These are phyloP conservation scores for Fraxinus latifolia DNA, from an alignment of 305 asterid species.

Conservation along the genomic window DNA sequence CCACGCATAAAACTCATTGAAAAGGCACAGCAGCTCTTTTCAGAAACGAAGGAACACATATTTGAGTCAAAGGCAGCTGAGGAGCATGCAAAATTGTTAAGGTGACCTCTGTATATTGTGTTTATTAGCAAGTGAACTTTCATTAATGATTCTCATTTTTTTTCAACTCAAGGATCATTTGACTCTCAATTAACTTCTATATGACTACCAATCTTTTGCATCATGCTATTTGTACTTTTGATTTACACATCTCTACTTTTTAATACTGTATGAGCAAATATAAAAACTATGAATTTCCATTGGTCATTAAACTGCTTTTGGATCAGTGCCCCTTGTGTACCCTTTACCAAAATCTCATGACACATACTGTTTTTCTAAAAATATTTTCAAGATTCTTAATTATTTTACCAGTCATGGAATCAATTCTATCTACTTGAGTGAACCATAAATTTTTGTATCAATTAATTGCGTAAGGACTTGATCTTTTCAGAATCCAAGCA, in stretches of 20 bases:
- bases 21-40: slow-evolving; percentile 68
- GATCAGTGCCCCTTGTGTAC: background rate
- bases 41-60: slow-evolving; percentile 71
- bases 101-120: slow-evolving; percentile 38
- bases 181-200: background rate
- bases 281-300: slow-evolving; percentile 16
- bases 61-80: slow-evolving; percentile 98
- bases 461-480: background rate
- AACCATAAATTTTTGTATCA: background rate
- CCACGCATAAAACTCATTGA: slow-evolving; percentile 79
- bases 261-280: slow-evolving; percentile 8
- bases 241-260: background rate
- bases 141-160: slow-evolving; percentile 7
- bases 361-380: background rate
- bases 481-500: background rate
- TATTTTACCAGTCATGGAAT: background rate
- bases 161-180: background rate
- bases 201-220: slow-evolving; percentile 13
- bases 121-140: slow-evolving; percentile 3
- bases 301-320: slow-evolving; percentile 5
- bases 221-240: background rate
- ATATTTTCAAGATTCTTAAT: background rate
- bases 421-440: slow-evolving; percentile 4
- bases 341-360: background rate
- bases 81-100: slow-evolving; percentile 89